phyloP scores from a whole-genome alignment of 2,329 filamentous ascomycete genomes.

The Ophiostoma ulmi region DNA sequence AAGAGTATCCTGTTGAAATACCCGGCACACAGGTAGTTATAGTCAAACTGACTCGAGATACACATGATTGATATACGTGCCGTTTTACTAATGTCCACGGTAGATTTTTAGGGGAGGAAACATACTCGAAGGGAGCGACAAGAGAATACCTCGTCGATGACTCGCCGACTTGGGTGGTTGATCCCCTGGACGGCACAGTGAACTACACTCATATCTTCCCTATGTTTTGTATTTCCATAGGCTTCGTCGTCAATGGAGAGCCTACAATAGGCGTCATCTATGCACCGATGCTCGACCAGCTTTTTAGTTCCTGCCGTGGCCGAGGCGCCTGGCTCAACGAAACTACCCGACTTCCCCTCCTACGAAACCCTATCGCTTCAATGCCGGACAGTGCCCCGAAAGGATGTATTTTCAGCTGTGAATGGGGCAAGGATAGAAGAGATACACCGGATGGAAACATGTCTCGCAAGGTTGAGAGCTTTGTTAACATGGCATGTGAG shows the following conservation, averaged over 20 bases:
- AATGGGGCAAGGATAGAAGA: conserved; percentile 73
- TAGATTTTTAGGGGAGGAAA: conserved; percentile 74
- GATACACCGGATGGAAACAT: conserved; percentile 64
- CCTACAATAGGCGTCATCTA: conserved; percentile 68
- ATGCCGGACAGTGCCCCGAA: conserved; percentile 60
- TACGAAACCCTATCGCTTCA: conserved; percentile 54
- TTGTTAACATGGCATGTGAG: conserved; percentile 69
- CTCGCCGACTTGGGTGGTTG: conserved; percentile 67
- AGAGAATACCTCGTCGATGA: conserved; percentile 62
- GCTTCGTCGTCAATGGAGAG: conserved; percentile 54
- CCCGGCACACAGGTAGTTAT: neutral
- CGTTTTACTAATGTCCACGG: conserved; percentile 53
- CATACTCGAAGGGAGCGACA: conserved; percentile 63
- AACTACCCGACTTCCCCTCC: conserved; percentile 56
- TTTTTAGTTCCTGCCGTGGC: conserved; percentile 63
- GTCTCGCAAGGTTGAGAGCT: conserved; percentile 66
- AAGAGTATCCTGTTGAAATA: neutral
- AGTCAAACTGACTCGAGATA: neutral
- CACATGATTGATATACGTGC: neutral
- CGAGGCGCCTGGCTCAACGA: conserved; percentile 66
- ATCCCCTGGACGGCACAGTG: conserved; percentile 73
- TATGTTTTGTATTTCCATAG: conserved; percentile 77
- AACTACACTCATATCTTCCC: conserved; percentile 78
- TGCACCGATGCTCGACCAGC: conserved; percentile 63
- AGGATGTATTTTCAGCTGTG: conserved; percentile 67